phyloP scores from a whole-genome alignment of 108 stramenopile genomes.

The Cyclotella cryptica region DNA sequence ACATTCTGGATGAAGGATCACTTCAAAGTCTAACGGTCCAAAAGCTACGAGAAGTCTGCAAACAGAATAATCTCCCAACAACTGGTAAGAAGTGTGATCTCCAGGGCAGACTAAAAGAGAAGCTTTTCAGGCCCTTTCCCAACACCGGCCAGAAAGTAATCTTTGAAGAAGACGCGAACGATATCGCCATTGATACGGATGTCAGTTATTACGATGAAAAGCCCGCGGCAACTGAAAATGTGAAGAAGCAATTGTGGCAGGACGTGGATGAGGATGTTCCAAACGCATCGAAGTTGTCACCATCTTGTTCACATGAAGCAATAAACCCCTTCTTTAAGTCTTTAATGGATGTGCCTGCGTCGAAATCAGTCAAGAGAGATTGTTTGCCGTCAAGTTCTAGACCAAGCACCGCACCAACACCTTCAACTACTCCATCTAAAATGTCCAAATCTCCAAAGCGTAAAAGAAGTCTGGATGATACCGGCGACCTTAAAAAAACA shows the following conservation, averaged over 20 bases:
- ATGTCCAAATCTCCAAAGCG: neutral
- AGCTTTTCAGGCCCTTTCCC: conserved; percentile 4
- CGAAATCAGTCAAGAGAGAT: neutral
- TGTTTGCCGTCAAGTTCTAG: neutral
- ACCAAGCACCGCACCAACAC: neutral
- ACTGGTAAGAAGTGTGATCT: conserved; percentile 56
- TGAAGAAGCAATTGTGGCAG: conserved; percentile 29
- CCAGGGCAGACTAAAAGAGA: conserved; percentile 29
- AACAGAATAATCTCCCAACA: conserved; percentile 31
- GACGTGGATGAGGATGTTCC: neutral
- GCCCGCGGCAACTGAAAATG: conserved; percentile 5
- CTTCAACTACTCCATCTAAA: neutral
- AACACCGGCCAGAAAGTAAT: conserved; percentile 27
- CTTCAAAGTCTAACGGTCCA: conserved; percentile 40
- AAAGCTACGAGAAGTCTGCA: conserved; percentile 37
- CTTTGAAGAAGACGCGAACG: conserved; percentile 17
- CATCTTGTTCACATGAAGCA: neutral
- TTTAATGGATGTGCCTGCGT: neutral
- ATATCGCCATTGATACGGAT: conserved; percentile 4
- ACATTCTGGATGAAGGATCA: conserved; percentile 28
- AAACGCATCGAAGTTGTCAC: neutral
- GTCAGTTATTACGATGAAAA: conserved; percentile 17
- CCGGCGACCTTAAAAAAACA: neutral
- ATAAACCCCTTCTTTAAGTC: neutral
- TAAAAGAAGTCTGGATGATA: conserved; percentile 9